Percentiles rank a stretch among this genome's conserved stretches.
Evolutionary conservation across 805 yeast species (phyloP).

Genomic region (Candida fluviatilis): DNA sequence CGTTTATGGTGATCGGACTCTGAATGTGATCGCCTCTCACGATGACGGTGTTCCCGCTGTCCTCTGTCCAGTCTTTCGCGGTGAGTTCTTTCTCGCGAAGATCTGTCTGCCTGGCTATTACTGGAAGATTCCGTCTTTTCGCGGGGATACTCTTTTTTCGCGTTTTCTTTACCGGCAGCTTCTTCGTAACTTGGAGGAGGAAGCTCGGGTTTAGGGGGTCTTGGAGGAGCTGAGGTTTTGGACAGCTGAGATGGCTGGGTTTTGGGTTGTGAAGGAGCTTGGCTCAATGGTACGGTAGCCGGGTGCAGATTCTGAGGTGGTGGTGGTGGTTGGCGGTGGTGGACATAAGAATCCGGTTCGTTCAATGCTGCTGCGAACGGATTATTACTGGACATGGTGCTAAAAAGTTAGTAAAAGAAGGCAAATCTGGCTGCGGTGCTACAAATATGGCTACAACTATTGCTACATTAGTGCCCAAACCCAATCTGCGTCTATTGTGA

Average conservation of each 20-base stretch:
- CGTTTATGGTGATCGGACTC: slow-evolving; percentile 5
- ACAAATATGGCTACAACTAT: too few species aligned
- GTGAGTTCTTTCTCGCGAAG: not conserved
- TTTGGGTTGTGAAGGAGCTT: not conserved
- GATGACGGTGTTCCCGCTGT: slow-evolving; percentile 8
- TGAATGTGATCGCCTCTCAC: slow-evolving; percentile 3
- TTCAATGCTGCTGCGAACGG: slow-evolving; percentile 49
- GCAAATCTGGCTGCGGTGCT: too few species aligned
- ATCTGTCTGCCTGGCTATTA: not conserved
- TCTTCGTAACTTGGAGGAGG: slow-evolving; percentile 74
- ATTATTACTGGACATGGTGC: slow-evolving; percentile 44
- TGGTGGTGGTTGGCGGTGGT: slow-evolving; percentile 35
- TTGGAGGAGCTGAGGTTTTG: slow-evolving; percentile 15
- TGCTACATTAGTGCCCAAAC: too few species aligned
- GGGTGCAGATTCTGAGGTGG: slow-evolving; percentile 15
- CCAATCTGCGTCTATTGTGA: too few species aligned
- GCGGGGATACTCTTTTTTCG: slow-evolving; percentile 46
- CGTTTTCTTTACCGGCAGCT: slow-evolving; percentile 49
- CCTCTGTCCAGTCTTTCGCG: slow-evolving; percentile 7
- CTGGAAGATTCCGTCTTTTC: slow-evolving; percentile 40
- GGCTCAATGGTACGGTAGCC: not conserved
- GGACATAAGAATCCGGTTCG: slow-evolving; percentile 33
- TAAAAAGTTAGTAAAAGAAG: slow-evolving; percentile 14
- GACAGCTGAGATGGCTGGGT: slow-evolving; percentile 6
- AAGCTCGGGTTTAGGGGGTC: slow-evolving; percentile 29